phyloP scores from a whole-genome alignment of 768 basidiomycete genomes.

The Gelatoporia subvermispora region DNA sequence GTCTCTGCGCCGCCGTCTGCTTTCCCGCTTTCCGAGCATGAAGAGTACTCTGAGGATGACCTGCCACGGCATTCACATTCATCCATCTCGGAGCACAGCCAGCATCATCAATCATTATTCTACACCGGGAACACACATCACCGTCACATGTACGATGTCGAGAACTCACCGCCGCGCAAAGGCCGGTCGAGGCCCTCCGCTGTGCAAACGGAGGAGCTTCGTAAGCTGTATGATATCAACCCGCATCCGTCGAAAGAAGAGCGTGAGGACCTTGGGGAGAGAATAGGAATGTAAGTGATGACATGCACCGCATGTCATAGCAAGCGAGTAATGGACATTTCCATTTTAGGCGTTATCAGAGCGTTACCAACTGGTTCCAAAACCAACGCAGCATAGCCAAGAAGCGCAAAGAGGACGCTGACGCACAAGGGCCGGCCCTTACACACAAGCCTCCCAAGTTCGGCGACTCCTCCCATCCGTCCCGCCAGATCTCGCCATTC shows the following conservation, averaged over 20 bases:
- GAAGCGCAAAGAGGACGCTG: slow-evolving; percentile 62
- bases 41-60: slow-evolving; percentile 47
- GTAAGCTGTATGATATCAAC: slow-evolving; percentile 57
- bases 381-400: slow-evolving; percentile 77
- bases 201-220: slow-evolving; percentile 66
- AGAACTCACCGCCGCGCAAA: slow-evolving; percentile 46
- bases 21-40: slow-evolving; percentile 30
- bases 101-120: slow-evolving; percentile 33
- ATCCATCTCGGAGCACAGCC: slow-evolving; percentile 8
- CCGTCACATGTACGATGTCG: slow-evolving; percentile 44
- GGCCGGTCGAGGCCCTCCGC: slow-evolving; percentile 60
- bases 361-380: slow-evolving; percentile 85
- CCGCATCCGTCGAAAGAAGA: slow-evolving; percentile 68
- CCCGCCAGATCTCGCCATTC: slow-evolving; percentile 24
- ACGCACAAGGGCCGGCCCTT: slow-evolving; percentile 25
- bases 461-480: slow-evolving; percentile 12
- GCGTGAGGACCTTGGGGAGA: slow-evolving; percentile 57
- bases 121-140: slow-evolving; percentile 46
- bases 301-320: slow-evolving; percentile 6
- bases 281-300: slow-evolving; percentile 68
- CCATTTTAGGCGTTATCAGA: slow-evolving; percentile 65
- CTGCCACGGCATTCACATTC: slow-evolving; percentile 11
- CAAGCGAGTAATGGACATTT: slow-evolving; percentile 12
- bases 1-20: slow-evolving; percentile 30
- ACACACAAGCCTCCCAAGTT: slow-evolving; percentile 19